Percentiles rank a stretch among this genome's conserved stretches.
phyloP scores from a whole-genome alignment of 768 basidiomycete genomes.

The Termitomyces titanicus region DNA sequence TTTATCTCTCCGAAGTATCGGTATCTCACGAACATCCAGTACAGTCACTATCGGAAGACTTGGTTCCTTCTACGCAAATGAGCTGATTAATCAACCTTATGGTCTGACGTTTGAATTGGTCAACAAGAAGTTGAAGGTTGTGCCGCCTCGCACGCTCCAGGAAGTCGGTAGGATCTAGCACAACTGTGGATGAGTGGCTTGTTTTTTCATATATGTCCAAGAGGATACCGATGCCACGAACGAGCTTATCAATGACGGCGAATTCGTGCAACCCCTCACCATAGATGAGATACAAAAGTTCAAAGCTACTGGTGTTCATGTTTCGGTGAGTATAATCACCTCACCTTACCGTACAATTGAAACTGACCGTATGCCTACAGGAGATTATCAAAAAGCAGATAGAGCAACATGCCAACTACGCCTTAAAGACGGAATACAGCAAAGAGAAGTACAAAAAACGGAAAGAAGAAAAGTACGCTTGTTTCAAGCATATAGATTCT shows the following conservation, averaged over 20 bases:
- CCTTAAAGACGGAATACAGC: conserved; percentile 94
- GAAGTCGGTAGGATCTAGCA: conserved; percentile 66
- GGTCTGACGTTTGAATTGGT: conserved; percentile 87
- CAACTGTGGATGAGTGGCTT: background rate
- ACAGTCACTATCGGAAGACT: conserved; percentile 77
- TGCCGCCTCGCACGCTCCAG: conserved; percentile 62
- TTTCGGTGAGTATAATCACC: conserved; percentile 46
- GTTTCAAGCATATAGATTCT: background rate
- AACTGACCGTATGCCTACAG: conserved; percentile 31
- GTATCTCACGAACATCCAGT: conserved; percentile 33
- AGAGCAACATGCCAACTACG: conserved; percentile 87
- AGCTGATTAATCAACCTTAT: conserved; percentile 79
- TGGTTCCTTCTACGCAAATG: conserved; percentile 75
- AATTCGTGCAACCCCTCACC: conserved; percentile 80
- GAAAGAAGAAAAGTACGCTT: conserved; percentile 89
- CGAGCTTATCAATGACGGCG: conserved; percentile 88
- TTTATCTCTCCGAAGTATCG: background rate
- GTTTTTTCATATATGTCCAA: conserved; percentile 26
- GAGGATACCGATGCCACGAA: conserved; percentile 98
- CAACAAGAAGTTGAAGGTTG: conserved; percentile 60
- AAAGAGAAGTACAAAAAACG: conserved; percentile 98
- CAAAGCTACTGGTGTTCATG: conserved; percentile 79
- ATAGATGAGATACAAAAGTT: conserved; percentile 79
- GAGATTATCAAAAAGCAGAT: conserved; percentile 96
- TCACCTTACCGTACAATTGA: background rate